Evolutionary conservation across 2,329 filamentous ascomycete genomes (phyloP), one percentile per base, ranked within the genome.

Genomic region (Monilinia polystroma): DNA sequence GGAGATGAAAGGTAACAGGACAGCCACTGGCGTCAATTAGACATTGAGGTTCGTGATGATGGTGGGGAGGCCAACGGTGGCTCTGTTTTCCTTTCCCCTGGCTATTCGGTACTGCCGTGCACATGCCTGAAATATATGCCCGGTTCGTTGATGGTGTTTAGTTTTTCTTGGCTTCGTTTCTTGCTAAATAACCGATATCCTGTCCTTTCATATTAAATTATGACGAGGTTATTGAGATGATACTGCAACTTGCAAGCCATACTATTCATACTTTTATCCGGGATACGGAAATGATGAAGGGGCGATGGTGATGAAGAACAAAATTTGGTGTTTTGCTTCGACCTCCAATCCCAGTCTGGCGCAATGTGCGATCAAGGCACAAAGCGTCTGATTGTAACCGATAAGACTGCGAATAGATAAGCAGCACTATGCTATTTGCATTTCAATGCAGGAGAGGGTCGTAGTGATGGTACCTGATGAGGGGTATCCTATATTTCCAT

Each of bases 11-110:
- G 59, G 64, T 52, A 65, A 14, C 12, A 5, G 41, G 12, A 16
- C 41, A 73, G 71, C 71, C 70, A 72, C 70, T 58, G 68, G 68
- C 69, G 70, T 70, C 69, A 68, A 69, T 57, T 65, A 71, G 67
- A 70, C 71, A 72, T 49, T 29, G 29, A 35, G 32, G 32, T 35
- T 35, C 32, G 32, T 35, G 5, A 5, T 35, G 32, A 4, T 35
- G 43, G 68, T 57, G 69, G 63, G 68, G 66, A 68, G 67, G 66
- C 63, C 69, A 68, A 63, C 49, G 26, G 41, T 58, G 38, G 29
- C n/a, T 56, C 35, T 35, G 29, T 51, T 26, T 41, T 45, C 38
- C 58, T 26, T 26, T 45, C 35, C 45, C 58, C 45, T 59, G 62
- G 58, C 26, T 49, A 10, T 43, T 56, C 54, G 66, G 66, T 57